A percentile compares a stretch with the other conserved stretches of the same genome.
Evolutionary conservation across 139 green algal species (phyloP).

Genomic region (Coccomyxa sp.): DNA sequence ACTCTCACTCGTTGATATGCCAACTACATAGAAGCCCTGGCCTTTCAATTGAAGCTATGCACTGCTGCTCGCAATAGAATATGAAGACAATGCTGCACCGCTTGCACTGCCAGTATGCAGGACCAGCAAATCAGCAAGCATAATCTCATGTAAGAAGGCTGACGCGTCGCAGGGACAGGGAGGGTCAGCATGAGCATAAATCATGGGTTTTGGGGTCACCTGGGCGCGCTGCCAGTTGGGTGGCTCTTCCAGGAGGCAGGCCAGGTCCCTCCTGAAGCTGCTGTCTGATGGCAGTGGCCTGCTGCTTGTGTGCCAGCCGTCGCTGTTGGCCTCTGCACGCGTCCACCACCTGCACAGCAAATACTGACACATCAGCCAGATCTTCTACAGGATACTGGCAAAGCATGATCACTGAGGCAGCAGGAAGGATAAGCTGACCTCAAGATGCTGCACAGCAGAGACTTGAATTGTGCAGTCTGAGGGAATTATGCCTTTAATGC

Average conservation of each 20-base stretch:
- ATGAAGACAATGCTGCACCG: not conserved
- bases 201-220: not conserved
- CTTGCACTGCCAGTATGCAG: not conserved
- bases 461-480: not conserved
- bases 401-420: not conserved
- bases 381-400: not conserved
- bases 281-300: conserved; percentile 59
- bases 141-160: not conserved
- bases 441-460: not conserved
- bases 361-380: not conserved
- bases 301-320: conserved; percentile 38
- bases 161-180: too few relatives aligned
- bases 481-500: not conserved
- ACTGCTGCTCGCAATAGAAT: not conserved
- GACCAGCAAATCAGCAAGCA: not conserved
- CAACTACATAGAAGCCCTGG: not conserved
- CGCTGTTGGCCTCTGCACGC: conserved; percentile 22
- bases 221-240: conserved; percentile 25
- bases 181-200: too few relatives aligned
- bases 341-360: conserved; percentile 57
- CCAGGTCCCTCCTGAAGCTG: conserved; percentile 55
- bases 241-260: conserved; percentile 19
- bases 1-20: not conserved
- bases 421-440: too few relatives aligned
- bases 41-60: not conserved